Evolutionary conservation across 495 filamentous ascomycete species (phyloP).

Genomic region (Chaetomidium leptoderma): DNA sequence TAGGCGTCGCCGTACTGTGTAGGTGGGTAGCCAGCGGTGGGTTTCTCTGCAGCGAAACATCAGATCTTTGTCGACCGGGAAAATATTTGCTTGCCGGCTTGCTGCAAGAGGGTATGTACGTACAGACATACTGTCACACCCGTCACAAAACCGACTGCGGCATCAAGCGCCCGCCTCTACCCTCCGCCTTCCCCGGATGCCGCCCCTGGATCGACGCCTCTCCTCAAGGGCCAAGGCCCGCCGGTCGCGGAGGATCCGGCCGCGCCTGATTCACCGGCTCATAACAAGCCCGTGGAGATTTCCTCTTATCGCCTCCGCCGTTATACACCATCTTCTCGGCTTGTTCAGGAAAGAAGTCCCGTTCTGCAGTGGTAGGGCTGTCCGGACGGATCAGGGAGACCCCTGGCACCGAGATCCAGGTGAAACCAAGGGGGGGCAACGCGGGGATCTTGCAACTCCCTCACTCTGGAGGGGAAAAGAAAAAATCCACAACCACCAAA

Average conservation of each 20-base stretch:
- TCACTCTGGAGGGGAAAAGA: background rate
- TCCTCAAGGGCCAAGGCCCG: background rate
- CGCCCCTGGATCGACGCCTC: conserved; percentile 5
- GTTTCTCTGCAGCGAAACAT: background rate
- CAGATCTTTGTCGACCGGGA: conserved; percentile 1
- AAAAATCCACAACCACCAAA: background rate
- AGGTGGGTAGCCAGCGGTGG: too few relatives aligned
- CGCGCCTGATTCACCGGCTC: conserved; percentile 27
- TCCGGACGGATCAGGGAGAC: background rate
- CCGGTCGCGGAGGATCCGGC: conserved; percentile 16
- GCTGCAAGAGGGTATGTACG: background rate
- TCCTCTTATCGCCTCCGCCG: background rate
- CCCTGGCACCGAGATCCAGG: background rate
- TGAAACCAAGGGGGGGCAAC: background rate
- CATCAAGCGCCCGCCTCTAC: background rate
- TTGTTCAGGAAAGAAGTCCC: background rate
- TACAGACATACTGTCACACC: conserved; percentile 3
- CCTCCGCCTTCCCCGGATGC: conserved; percentile 12
- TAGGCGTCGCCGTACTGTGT: background rate
- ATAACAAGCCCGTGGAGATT: background rate
- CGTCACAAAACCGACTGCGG: background rate
- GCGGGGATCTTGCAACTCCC: background rate
- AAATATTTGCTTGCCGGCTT: background rate
- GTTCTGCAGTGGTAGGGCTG: background rate
- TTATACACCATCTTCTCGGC: background rate